Evolutionary conservation across 768 basidiomycete species (phyloP).

Genomic region (Macrolepiota dolichaula): DNA sequence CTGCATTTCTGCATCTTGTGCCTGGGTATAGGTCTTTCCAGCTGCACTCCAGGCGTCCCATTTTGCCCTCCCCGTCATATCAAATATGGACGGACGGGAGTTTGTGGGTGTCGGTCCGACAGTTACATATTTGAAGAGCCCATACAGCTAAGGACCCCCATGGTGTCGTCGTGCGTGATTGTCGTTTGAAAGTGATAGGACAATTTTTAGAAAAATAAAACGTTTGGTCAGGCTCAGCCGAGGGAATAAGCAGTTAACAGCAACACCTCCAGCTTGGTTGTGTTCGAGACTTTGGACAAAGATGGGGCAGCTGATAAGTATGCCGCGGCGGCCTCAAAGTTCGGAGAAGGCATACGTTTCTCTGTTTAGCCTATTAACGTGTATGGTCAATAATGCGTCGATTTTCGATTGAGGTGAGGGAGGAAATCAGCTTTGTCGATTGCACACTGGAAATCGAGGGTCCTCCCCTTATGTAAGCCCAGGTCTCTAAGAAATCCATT

Average conservation of each 20-base stretch:
- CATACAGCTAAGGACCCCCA: slow-evolving; percentile 64
- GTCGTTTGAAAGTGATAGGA: slow-evolving; percentile 1
- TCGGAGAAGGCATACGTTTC: slow-evolving; percentile 28
- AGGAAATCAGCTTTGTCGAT: background rate
- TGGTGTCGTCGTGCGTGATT: slow-evolving; percentile 5
- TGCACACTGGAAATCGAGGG: background rate
- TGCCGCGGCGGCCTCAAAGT: slow-evolving; percentile 57
- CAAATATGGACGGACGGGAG: slow-evolving; percentile 71
- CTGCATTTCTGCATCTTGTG: slow-evolving; percentile 50
- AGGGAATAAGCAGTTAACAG: slow-evolving; percentile 23
- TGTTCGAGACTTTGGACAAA: slow-evolving; percentile 50
- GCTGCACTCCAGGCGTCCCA: slow-evolving; percentile 79
- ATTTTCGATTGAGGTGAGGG: background rate
- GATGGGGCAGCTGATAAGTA: slow-evolving; percentile 61
- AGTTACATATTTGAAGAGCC: slow-evolving; percentile 75
- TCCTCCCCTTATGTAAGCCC: slow-evolving; percentile 12
- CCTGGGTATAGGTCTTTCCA: slow-evolving; percentile 44
- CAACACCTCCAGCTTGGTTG: slow-evolving; percentile 71
- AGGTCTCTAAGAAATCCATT: background rate
- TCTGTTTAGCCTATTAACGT: background rate
- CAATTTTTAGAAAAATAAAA: slow-evolving; percentile 4
- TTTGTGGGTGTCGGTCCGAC: slow-evolving; percentile 50
- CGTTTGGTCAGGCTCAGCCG: slow-evolving; percentile 9
- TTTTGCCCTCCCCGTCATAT: slow-evolving; percentile 76
- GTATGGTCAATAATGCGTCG: background rate